phyloP scores from a whole-genome alignment of 345 rosid genomes.

The Kandelia obovata region DNA sequence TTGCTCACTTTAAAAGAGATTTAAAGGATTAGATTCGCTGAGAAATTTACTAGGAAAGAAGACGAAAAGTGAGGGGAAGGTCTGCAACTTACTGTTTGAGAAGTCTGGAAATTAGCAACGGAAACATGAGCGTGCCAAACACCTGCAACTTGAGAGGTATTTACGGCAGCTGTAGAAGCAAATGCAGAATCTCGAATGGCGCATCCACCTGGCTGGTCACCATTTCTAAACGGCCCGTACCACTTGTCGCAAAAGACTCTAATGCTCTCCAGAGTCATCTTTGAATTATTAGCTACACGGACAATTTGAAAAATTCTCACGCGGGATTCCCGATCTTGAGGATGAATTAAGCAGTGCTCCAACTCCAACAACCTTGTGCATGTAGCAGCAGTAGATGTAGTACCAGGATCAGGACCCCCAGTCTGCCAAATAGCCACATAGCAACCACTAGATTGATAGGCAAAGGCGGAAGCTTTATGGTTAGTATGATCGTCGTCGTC shows the following conservation, averaged over 20 bases:
- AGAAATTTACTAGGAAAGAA: not conserved
- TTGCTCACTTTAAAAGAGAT: not conserved
- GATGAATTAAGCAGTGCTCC: conserved; percentile 83
- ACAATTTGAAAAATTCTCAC: conserved; percentile 65
- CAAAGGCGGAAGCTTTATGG: conserved; percentile 44
- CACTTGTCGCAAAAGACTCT: conserved; percentile 74
- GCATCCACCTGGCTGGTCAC: conserved; percentile 86
- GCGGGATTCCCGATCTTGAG: conserved; percentile 73
- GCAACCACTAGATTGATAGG: conserved; percentile 64
- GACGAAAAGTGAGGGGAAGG: not conserved
- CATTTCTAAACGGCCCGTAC: conserved; percentile 86
- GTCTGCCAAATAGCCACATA: conserved; percentile 75
- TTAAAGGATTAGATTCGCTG: not conserved
- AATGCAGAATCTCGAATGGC: conserved; percentile 74
- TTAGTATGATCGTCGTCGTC: not conserved
- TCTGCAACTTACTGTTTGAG: conserved; percentile 38
- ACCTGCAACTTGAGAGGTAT: conserved; percentile 54
- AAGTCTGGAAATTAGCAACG: conserved; percentile 39
- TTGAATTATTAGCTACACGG: conserved; percentile 32
- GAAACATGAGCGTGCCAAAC: conserved; percentile 52
- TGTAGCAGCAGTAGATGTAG: too few species aligned
- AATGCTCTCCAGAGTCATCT: conserved; percentile 40
- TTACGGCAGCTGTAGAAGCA: conserved; percentile 63
- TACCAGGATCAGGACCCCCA: conserved; percentile 19
- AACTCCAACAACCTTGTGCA: conserved; percentile 37